Evolutionary conservation across 106 monocot genomes (phyloP).

Genomic region (Allium fistulosum): DNA sequence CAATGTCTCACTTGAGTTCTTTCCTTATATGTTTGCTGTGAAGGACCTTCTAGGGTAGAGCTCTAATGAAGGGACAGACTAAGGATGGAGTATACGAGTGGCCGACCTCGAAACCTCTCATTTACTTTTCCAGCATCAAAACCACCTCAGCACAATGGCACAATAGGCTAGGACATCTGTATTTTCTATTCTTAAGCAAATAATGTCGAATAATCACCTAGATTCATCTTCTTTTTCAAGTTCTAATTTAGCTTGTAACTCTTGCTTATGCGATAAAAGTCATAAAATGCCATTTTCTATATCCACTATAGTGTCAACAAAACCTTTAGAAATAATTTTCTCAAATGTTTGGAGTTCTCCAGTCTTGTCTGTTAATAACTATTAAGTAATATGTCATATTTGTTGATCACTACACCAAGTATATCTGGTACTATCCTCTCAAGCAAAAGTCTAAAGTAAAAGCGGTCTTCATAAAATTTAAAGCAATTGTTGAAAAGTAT

Average conservation of each 20-base stretch:
- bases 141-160: background rate
- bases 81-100: background rate
- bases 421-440: slow-evolving; percentile 4
- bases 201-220: background rate
- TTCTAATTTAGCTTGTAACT: background rate
- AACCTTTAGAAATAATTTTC: background rate
- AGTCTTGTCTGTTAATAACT: background rate
- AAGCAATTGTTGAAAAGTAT: background rate
- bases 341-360: background rate
- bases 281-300: background rate
- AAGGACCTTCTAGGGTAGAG: background rate
- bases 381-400: slow-evolving; percentile 4
- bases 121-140: background rate
- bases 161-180: background rate
- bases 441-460: background rate
- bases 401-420: background rate
- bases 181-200: background rate
- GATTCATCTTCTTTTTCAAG: background rate
- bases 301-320: background rate
- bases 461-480: background rate
- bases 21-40: background rate
- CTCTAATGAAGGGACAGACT: background rate
- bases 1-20: background rate
- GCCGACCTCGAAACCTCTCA: background rate
- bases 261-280: slow-evolving; percentile 4